Evolutionary conservation across 2,329 filamentous ascomycete species (phyloP).

Genomic region (Macrophomina pseudophaseolina): DNA sequence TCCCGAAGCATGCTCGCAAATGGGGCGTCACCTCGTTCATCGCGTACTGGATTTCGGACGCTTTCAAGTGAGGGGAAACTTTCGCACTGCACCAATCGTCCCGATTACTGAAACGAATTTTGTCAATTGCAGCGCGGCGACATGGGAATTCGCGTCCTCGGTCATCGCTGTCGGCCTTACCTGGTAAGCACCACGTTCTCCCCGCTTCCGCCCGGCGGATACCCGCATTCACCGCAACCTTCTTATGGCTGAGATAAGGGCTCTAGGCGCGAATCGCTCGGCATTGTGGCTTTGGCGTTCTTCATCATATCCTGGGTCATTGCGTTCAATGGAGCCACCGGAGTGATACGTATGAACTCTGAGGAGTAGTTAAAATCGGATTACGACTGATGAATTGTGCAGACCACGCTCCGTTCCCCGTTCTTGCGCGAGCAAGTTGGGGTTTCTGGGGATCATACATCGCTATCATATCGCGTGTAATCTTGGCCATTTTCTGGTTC

Average conservation of each 20-base stretch:
- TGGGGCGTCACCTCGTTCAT: slow-evolving; percentile 55
- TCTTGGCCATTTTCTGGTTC: slow-evolving; percentile 66
- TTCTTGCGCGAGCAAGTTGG: slow-evolving; percentile 61
- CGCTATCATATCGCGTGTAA: slow-evolving; percentile 58
- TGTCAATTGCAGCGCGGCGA: slow-evolving; percentile 45
- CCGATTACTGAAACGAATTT: slow-evolving; percentile 24
- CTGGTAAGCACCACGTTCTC: slow-evolving; percentile 46
- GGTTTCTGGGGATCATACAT: slow-evolving; percentile 64
- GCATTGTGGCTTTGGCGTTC: slow-evolving; percentile 58
- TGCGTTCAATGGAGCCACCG: slow-evolving; percentile 61
- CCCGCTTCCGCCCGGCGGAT: neutral
- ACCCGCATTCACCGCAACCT: neutral
- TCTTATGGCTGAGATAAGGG: neutral
- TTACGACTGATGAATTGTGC: slow-evolving; percentile 31
- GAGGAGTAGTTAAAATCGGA: neutral
- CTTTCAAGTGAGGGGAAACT: slow-evolving; percentile 48
- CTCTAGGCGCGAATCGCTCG: slow-evolving; percentile 52
- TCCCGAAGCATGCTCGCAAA: slow-evolving; percentile 49
- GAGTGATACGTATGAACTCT: slow-evolving; percentile 37
- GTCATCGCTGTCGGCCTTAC: slow-evolving; percentile 54
- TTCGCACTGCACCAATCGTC: neutral
- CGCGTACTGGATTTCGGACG: slow-evolving; percentile 59
- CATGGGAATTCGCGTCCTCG: slow-evolving; percentile 56
- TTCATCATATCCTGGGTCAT: slow-evolving; percentile 65
- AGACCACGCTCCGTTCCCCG: slow-evolving; percentile 62